Evolutionary conservation across 176 grass and related monocot species (phyloP), one percentile per base, ranked within the genome.

Genomic region (Eragrostis curvula): DNA sequence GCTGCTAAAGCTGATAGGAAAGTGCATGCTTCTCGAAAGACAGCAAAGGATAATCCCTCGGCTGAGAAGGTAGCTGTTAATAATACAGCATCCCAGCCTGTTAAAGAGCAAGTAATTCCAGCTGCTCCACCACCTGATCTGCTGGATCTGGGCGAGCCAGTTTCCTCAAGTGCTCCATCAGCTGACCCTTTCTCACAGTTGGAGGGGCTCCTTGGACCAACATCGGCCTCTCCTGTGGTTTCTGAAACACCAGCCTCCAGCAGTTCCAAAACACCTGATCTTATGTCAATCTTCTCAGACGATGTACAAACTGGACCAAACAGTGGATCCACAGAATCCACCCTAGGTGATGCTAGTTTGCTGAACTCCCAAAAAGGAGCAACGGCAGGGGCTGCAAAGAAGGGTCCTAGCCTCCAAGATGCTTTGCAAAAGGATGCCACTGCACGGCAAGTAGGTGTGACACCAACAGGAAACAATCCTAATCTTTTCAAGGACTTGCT

Each of bases 401-500:
- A 99, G 72, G 97, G 97, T 32, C 87, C 78, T 30, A 99, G 87
- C 75, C 76, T 82, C 13, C 91, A 96, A 65, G 87, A 94, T 42
- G 89, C 93, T 28, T 79, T 99, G 68, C 97, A 99, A 56, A 99
- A 96, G 77, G 87, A 96, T 25, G 91, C 91, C 9, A 73, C 87
- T 5, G 93, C 97, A 55, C 80, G 93, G 9, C 97, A 99, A 71
- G 97, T 99, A 10, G 97, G 97, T 0, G 87, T 99, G 59, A 96
- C 97, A 0, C 97, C 89, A 23, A 90, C 97, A 27, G 87, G 87
- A 43, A 92, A 99, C 73, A 99, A 99, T 75, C 93, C 93, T 49
- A 99, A 92, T 84, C 87, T 99, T 53, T 99, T 99, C 83, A 94
- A 92, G 70, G 97, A 99, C 65, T 59, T 99, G 47, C 53, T 99